Evolutionary conservation across 257 asterid species (phyloP), one percentile per base, ranked within the genome.

Genomic region (Jacaranda mimosifolia): DNA sequence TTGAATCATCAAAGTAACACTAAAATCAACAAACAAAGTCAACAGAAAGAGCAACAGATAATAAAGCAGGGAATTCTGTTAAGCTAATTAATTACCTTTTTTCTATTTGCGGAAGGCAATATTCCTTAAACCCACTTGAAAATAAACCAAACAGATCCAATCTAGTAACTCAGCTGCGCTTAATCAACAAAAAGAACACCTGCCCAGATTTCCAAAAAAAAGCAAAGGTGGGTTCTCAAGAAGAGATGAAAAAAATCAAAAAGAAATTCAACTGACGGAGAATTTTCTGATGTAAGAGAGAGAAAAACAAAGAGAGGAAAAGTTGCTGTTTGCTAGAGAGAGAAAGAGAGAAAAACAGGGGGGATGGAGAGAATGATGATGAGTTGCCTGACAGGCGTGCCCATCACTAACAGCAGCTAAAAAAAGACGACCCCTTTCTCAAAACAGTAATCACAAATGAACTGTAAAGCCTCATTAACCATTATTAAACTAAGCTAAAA

Each of bases 381-480:
- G 86, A 72, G 82, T 66, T 85, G 87, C 85, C 87, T 83, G 88
- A 85, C 90, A 88, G 94, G 90, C 96, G 93, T 93, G 97, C 96
- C 90, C 73, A 86, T 85, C 96, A 90, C 96, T 81, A 87, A 89
- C 90, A 79, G 86, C 89, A 85, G 83, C 85, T 75, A 62, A 77
- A 79, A 84, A 77, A 84, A 69, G 56, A 71, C 64, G 82, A 43
- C 59, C 81, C 73, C 81, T 77, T 76, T 72, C 77, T 76, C 69
- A 38, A 79, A 51, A 64, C 84, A 72, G 81, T 60, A 79, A 68
- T 74, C 85, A 63, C 72, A 21, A 70, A 80, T 87, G 89, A 84
- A 87, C 86, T 83, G 91, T 85, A 85, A 85, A 85, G 82, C 75
- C 53, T 68, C 81, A 68, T 17, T 68, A 78, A 70, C 81, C 85